Evolutionary conservation across 495 filamentous ascomycete species (phyloP).

Genomic region (Aspergillus diversus): DNA sequence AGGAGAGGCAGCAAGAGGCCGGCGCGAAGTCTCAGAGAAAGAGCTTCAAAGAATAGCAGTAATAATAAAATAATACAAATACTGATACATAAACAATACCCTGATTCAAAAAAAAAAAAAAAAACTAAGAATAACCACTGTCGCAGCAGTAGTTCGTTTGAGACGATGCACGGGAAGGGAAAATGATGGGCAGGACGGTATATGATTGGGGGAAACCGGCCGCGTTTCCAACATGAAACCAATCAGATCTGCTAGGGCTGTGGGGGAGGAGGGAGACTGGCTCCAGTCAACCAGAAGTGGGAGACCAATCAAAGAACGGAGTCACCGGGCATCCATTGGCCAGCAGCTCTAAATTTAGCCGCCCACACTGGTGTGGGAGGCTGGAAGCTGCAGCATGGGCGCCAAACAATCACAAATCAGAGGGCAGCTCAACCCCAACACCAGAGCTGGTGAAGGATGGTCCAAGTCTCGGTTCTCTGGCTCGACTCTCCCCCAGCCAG

Average conservation of each 20-base stretch:
- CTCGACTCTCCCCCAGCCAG: background rate
- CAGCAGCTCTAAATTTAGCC: conserved; percentile 50
- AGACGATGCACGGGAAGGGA: conserved; percentile 20
- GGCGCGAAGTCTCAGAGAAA: conserved; percentile 6
- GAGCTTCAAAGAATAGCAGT: background rate
- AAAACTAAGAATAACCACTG: conserved; percentile 25
- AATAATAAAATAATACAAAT: conserved; percentile 10
- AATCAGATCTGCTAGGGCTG: conserved; percentile 19
- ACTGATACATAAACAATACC: conserved; percentile 14
- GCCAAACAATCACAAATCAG: conserved; percentile 43
- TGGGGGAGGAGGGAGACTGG: conserved; percentile 17
- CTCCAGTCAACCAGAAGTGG: conserved; percentile 22
- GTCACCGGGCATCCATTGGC: conserved; percentile 26
- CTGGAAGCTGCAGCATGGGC: conserved; percentile 38
- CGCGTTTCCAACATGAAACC: conserved; percentile 25
- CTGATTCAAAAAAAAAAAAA: conserved; percentile 3
- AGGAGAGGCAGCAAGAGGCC: conserved; percentile 7
- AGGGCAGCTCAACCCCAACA: conserved; percentile 30
- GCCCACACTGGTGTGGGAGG: conserved; percentile 35
- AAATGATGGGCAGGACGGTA: conserved; percentile 12
- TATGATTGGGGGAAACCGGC: conserved; percentile 26
- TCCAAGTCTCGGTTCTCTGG: conserved; percentile 7
- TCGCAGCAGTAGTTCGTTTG: conserved; percentile 26
- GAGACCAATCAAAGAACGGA: conserved; percentile 21
- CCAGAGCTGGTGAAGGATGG: conserved; percentile 14